phyloP scores from a whole-genome alignment of 129 eudicot genomes.

The Pulicaria dysenterica region DNA sequence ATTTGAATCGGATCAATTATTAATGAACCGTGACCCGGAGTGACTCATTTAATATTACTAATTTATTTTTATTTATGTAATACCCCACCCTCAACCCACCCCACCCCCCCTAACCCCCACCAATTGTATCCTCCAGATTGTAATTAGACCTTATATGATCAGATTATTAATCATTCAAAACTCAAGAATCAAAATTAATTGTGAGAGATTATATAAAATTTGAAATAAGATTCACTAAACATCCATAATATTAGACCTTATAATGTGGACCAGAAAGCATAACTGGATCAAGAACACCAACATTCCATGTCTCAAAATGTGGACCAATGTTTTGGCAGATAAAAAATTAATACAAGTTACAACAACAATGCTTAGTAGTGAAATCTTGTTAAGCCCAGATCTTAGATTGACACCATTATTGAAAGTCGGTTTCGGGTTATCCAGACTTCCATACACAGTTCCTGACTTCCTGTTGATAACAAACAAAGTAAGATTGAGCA shows the following conservation, averaged over 20 bases:
- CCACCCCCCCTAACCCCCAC: too few relatives aligned
- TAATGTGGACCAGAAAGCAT: slow-evolving; percentile 77
- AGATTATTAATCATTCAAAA: slow-evolving; percentile 8
- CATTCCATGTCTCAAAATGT: slow-evolving; percentile 89
- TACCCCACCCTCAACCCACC: too few relatives aligned
- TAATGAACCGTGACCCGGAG: too few relatives aligned
- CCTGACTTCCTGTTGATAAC: slow-evolving; percentile 65
- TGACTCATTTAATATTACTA: too few relatives aligned
- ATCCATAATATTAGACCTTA: slow-evolving; percentile 55
- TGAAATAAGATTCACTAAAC: neutral
- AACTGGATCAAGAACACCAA: slow-evolving; percentile 97
- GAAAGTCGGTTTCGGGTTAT: slow-evolving; percentile 74
- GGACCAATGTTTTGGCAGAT: slow-evolving; percentile 80
- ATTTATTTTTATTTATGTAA: too few relatives aligned
- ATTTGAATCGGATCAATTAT: too few relatives aligned
- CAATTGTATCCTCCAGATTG: too few relatives aligned
- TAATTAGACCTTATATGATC: too few relatives aligned
- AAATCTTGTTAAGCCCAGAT: slow-evolving; percentile 80
- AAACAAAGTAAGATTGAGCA: slow-evolving; percentile 10
- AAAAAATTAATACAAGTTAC: slow-evolving; percentile 17
- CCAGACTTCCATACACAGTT: slow-evolving; percentile 86
- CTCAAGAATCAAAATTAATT: too few relatives aligned
- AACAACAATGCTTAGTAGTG: slow-evolving; percentile 85
- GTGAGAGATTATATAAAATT: too few relatives aligned
- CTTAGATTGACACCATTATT: slow-evolving; percentile 57